These are phyloP conservation scores for Apiotrichum montevideense DNA, from an alignment of 1,284 basidiomycete species.

Conservation along the genomic window DNA sequence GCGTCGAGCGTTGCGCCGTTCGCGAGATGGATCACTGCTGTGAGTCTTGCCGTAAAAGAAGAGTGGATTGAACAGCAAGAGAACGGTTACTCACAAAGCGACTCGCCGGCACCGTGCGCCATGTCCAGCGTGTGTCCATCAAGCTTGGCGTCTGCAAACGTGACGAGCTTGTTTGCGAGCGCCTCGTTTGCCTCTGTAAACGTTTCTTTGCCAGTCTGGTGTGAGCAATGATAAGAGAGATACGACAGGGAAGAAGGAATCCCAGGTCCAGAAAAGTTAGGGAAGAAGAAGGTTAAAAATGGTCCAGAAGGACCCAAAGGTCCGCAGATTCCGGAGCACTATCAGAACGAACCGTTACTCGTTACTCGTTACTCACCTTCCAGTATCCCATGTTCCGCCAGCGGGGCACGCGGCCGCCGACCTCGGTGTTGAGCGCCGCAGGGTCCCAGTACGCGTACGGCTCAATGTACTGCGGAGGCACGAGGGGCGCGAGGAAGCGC, in stretches of 20 bases:
- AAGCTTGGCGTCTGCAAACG: slow-evolving; percentile 48
- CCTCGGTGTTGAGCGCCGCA: slow-evolving; percentile 21
- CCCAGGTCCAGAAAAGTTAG: too few species aligned
- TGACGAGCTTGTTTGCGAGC: slow-evolving; percentile 54
- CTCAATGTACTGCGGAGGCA: slow-evolving; percentile 28
- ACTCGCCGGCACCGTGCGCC: slow-evolving; percentile 66
- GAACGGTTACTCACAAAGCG: slow-evolving; percentile 49
- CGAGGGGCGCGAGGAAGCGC: slow-evolving; percentile 18
- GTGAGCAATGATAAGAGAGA: neutral
- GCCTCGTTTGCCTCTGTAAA: slow-evolving; percentile 62
- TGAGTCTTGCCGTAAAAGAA: slow-evolving; percentile 21
- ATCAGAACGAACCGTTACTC: neutral
- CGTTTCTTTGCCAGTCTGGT: neutral
- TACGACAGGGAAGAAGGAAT: too few species aligned
- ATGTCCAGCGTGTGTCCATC: slow-evolving; percentile 57
- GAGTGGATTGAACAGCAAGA: too few species aligned
- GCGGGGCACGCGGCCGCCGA: slow-evolving; percentile 10
- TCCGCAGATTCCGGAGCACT: too few species aligned
- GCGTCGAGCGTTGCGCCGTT: slow-evolving; percentile 51
- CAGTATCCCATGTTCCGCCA: slow-evolving; percentile 46
- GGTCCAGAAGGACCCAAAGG: too few species aligned
- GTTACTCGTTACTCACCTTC: slow-evolving; percentile 20
- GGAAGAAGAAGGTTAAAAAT: too few species aligned
- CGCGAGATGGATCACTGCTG: slow-evolving; percentile 45
- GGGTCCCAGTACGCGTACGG: slow-evolving; percentile 35